A percentile compares a stretch with the other conserved stretches of the same genome.
phyloP scores from a whole-genome alignment of 2,329 filamentous ascomycete genomes.

The Chalara sp. region DNA sequence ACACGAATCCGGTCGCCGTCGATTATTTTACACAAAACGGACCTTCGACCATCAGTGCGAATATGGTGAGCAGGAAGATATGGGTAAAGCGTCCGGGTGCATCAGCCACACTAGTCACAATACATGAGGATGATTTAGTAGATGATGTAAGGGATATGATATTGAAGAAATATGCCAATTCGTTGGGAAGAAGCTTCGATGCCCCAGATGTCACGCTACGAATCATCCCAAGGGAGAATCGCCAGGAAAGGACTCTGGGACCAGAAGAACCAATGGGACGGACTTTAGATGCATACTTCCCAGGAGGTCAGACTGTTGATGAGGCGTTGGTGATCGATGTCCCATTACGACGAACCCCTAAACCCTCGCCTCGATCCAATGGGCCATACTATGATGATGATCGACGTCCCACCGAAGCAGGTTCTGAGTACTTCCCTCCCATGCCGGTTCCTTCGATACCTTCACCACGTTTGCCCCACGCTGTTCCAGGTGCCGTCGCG shows the following conservation, averaged over 20 bases:
- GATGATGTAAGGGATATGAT: slow-evolving; percentile 94
- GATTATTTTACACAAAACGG: slow-evolving; percentile 27
- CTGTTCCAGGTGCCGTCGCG: slow-evolving; percentile 12
- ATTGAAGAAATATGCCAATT: slow-evolving; percentile 88
- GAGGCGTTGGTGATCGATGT: slow-evolving; percentile 91
- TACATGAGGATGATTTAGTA: slow-evolving; percentile 82
- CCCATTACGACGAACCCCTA: slow-evolving; percentile 68
- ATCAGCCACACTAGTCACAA: slow-evolving; percentile 80
- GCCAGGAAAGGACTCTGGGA: slow-evolving; percentile 62
- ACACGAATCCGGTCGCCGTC: background rate
- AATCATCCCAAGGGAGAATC: slow-evolving; percentile 64
- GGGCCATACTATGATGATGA: slow-evolving; percentile 53
- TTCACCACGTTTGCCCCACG: slow-evolving; percentile 26
- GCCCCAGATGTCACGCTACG: slow-evolving; percentile 80
- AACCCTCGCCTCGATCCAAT: slow-evolving; percentile 62
- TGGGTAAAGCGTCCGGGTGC: slow-evolving; percentile 88
- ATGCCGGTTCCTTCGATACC: slow-evolving; percentile 39
- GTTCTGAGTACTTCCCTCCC: slow-evolving; percentile 78
- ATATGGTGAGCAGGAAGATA: slow-evolving; percentile 69
- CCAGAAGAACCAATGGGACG: slow-evolving; percentile 80
- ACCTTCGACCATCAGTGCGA: slow-evolving; percentile 22
- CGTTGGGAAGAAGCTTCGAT: slow-evolving; percentile 81
- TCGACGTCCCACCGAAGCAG: slow-evolving; percentile 57
- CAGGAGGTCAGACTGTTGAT: slow-evolving; percentile 78
- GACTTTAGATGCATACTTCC: slow-evolving; percentile 75